Base-by-base conservation (phyloP, 2,329 filamentous ascomycete species). In the Neospermospora avenae region DNA sequence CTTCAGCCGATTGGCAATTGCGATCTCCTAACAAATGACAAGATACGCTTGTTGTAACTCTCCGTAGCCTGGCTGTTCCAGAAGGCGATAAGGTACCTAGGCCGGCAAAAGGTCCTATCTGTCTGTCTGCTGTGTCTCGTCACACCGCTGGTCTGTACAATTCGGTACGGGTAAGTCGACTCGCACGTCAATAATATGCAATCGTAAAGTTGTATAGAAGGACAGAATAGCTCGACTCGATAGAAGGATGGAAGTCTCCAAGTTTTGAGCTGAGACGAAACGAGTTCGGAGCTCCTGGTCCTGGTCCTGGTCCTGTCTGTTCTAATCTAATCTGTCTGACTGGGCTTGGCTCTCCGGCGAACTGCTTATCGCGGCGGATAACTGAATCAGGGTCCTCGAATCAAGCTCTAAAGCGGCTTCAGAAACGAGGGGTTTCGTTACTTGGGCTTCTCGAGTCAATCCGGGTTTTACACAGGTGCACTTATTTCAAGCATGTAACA, bases 111-210 rank as follows among this genome's bases (percentile, higher is more conserved):
- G 10, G 35, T 37, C 8, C 2, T 10, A 37, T 37, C 34, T 35
- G n/a, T n/a, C n/a, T n/a, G n/a, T n/a, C n/a, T 56, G 39, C 39
- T 42, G 54, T 48, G 42, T 56, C 54, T 45, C 41, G 44, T 57
- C 55, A 57, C 55, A 57, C 55, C 42, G 55, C 44, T 49, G 39
- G 10, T 25, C 31, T 37, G n/a, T 24, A 34, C 18, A 24, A 8
- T 25, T n/a, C n/a, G n/a, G n/a, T n/a, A 35, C 25, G 20, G 37
- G 16, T 41, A 41, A 14, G 25, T 49, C 13, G 35, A 37, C 11
- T 1, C 16, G 4, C 5, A 39, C 6, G 7, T 13, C 2, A 16
- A n/a, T 16, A 39, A n/a, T 3, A 39, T 11, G 37, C 1, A 39
- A 5, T 16, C 6, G 31, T 6, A n/a, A n/a, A 39, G 16, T 13